These are phyloP conservation scores for Petunia secreta DNA, from an alignment of 257 asterid genomes.

Conservation along the genomic window DNA sequence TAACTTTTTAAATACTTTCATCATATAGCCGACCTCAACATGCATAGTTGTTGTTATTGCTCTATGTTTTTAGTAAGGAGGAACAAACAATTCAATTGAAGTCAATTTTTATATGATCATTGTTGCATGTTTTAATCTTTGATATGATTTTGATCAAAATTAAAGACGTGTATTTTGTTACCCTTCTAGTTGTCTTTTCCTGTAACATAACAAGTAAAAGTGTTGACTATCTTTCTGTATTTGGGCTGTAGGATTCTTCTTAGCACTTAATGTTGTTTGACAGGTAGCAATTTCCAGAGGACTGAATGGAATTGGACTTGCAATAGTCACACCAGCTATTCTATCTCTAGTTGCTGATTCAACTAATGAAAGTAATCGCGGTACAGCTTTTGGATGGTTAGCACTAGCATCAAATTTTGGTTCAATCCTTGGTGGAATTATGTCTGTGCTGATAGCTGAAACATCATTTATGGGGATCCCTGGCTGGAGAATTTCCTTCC, in stretches of 20 bases:
- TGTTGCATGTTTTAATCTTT: too few relatives aligned
- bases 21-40: too few relatives aligned
- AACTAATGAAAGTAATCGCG: slow-evolving; percentile 72
- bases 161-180: too few relatives aligned
- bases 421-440: slow-evolving; percentile 75
- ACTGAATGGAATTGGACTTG: slow-evolving; percentile 84
- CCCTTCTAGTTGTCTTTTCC: too few relatives aligned
- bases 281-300: slow-evolving; percentile 88
- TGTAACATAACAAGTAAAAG: too few relatives aligned
- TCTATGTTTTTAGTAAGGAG: too few relatives aligned
- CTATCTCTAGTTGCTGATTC: slow-evolving; percentile 82
- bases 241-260: neutral
- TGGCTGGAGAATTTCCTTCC: slow-evolving; percentile 90
- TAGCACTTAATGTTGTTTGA: neutral
- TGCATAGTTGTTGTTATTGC: too few relatives aligned
- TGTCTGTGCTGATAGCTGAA: slow-evolving; percentile 70
- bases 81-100: too few relatives aligned
- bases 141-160: too few relatives aligned
- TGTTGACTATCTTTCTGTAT: too few relatives aligned
- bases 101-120: too few relatives aligned
- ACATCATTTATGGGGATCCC: slow-evolving; percentile 72
- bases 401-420: slow-evolving; percentile 63
- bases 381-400: slow-evolving; percentile 89
- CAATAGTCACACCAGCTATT: slow-evolving; percentile 77
- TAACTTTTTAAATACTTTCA: too few relatives aligned